Base-by-base conservation (phyloP, 2,329 filamentous ascomycete genomes). In the Gnomoniopsis smithogilvyi region DNA sequence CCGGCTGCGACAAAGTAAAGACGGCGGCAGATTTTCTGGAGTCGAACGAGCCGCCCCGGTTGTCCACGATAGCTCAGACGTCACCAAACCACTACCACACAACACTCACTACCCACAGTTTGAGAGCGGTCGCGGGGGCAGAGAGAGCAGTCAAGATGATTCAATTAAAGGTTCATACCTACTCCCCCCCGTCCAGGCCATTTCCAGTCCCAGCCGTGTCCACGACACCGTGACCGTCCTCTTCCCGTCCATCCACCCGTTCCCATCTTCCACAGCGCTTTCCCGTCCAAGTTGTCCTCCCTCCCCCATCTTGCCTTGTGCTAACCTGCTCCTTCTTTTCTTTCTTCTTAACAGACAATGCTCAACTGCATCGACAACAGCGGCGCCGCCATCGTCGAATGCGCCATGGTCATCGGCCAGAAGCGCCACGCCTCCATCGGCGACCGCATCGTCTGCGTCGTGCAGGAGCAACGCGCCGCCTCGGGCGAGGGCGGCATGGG, bases 361-460 rank as follows among this genome's bases (percentile, higher is more conserved):
- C 85, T 99, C 69, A 97, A 95, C 79, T 98, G 95, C 88, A 98
- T 99, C 86, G 95, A 99, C 88, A 99, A 97, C 82, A 98, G 95
- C 65, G 95, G 95, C 73, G 95, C 95, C 67, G 93, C 95, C 69
- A 83, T 99, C 66, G 95, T 98, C 78, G 95, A 99, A 80, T 99
- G 95, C 79, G 91, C 90, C 73, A 89, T 94, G 73, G 90, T 98
- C 64, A 81, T 99, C 69, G 91, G 91, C 71, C 95, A 94, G 79
- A 96, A 97, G 80, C 81, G 87, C 66, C 86, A 88, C 69, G 95
- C 94, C 61, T 89, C 88, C 70, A 93, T 99, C 70, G 95, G 95
- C 75, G 96, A 99, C 77, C 89, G 94, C 65, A 96, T 99, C 68
- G 92, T 99, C 65, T 91, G 96, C 64, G 95, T 99, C 64, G 94